Base-by-base conservation (phyloP, 2,329 filamentous ascomycete genomes). In the Colletotrichum limetticola region DNA sequence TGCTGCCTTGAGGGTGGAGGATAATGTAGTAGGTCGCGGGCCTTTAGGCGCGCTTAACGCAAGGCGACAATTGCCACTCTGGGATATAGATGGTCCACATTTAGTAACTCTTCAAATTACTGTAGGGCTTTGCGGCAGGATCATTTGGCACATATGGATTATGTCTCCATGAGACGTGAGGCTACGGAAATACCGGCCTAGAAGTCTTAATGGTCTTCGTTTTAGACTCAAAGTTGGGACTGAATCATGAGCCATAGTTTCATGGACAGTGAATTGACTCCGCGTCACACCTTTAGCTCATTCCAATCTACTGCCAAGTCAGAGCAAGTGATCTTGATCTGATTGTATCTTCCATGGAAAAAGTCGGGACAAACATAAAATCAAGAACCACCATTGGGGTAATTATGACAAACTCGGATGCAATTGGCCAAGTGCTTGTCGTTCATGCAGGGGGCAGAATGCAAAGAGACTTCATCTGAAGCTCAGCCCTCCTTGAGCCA, bases 1-100 rank as follows among this genome's bases (percentile, higher is more conserved):
- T 69, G 66, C 59, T 69, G 66, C 66, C 66, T 69, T 46, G 35
- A 57, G 16, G 66, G 42, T 69, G 66, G 66, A 42, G 59, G 49
- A n/a, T 32, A 52, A 35, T 37, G 26, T 12, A 42, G 1, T n/a
- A 35, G 56, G 56, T 58, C 56, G 56, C 56, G 28, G n/a, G 8
- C 56, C 56, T n/a, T 32, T 28, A 14, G n/a, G 56, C n/a, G 56
- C 28, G n/a, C 56, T 58, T 35, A 22, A 58, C 56, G 32, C 56
- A 12, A 58, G 28, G 19, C 28, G 11, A 58, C 4, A n/a, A 22
- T 4, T 49, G 42, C 42, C 42, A n/a, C 6, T 49, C 42, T 9
- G 42, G 19, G 19, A 22, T n/a, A 30, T n/a, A 22, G 30, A 35
- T 52, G 24, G n/a, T 32, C 19, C 19, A 49, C 16, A n/a, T 52